These are phyloP conservation scores for Gynochthodes officinalis DNA, from an alignment of 257 asterid genomes.

Conservation along the genomic window DNA sequence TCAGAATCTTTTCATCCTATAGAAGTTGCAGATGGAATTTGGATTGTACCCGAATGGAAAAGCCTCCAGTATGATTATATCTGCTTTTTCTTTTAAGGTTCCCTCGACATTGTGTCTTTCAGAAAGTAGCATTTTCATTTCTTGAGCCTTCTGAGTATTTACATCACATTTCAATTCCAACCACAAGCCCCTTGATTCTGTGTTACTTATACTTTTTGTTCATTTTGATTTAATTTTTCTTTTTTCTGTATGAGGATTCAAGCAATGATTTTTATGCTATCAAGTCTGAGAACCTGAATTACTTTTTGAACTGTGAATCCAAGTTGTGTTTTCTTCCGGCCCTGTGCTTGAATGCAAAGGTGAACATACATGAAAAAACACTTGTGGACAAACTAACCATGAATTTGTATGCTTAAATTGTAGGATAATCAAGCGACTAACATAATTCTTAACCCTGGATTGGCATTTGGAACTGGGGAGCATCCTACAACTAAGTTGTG, in stretches of 20 bases:
- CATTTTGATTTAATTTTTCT: background rate
- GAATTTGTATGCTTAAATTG: slow-evolving; percentile 15
- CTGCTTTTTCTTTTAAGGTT: slow-evolving; percentile 14
- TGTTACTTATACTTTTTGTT: background rate
- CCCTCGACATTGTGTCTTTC: background rate
- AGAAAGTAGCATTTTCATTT: background rate
- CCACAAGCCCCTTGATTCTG: no score
- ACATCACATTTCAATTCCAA: background rate
- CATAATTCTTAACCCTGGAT: slow-evolving; percentile 78
- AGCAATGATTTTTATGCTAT: background rate
- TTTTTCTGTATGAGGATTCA: background rate
- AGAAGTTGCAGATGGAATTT: slow-evolving; percentile 68
- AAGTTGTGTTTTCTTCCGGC: background rate
- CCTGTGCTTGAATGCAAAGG: background rate
- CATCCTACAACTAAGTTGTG: slow-evolving; percentile 92
- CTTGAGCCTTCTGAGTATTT: no score
- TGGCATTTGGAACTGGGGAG: slow-evolving; percentile 98
- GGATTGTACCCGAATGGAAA: slow-evolving; percentile 96
- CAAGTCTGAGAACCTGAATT: background rate
- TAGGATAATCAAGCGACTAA: slow-evolving; percentile 75
- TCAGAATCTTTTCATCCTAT: slow-evolving; percentile 82
- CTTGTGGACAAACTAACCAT: background rate
- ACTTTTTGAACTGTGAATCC: background rate
- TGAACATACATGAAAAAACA: background rate
- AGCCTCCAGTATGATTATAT: slow-evolving; percentile 66